phyloP scores from a whole-genome alignment of 208 protist species.

The Balamuthia mandrillaris region DNA sequence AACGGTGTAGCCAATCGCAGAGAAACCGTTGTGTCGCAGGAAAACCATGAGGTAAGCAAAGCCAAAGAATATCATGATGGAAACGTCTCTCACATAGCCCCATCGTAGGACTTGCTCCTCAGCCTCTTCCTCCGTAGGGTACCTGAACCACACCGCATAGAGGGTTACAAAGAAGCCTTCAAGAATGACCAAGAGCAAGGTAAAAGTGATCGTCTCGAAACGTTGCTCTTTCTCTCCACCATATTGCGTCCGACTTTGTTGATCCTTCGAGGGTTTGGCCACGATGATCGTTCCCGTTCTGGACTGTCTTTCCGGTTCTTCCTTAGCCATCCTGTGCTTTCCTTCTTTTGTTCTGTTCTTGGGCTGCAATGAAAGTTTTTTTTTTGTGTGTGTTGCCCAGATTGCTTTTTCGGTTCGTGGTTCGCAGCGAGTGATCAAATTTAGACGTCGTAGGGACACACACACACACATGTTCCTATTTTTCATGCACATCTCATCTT shows the following conservation, averaged over 20 bases:
- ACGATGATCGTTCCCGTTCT: not conserved
- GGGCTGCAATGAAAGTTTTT: not conserved
- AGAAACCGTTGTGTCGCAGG: constrained; percentile 5
- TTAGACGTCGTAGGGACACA: not conserved
- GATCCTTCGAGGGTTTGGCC: not conserved
- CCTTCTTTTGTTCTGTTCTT: not conserved
- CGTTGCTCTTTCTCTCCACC: not conserved
- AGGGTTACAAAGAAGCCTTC: constrained; percentile 3
- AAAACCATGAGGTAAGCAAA: constrained; percentile 34
- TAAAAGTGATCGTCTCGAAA: not conserved
- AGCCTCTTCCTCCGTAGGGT: not conserved
- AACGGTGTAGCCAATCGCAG: not conserved
- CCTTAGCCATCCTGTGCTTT: no score
- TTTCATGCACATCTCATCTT: not conserved
- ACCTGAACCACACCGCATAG: constrained; percentile 3
- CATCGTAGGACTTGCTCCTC: not conserved
- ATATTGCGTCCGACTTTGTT: not conserved
- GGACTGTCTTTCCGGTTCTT: not conserved
- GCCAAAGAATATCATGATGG: constrained; percentile 30
- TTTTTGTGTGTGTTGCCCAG: not conserved
- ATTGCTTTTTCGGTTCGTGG: not conserved
- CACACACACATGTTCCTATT: no score
- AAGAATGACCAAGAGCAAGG: not conserved
- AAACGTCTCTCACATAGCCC: not conserved
- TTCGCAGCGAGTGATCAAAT: not conserved